These are phyloP conservation scores for Silene coronaria DNA, from an alignment of 179 eudicot species.

Conservation along the genomic window DNA sequence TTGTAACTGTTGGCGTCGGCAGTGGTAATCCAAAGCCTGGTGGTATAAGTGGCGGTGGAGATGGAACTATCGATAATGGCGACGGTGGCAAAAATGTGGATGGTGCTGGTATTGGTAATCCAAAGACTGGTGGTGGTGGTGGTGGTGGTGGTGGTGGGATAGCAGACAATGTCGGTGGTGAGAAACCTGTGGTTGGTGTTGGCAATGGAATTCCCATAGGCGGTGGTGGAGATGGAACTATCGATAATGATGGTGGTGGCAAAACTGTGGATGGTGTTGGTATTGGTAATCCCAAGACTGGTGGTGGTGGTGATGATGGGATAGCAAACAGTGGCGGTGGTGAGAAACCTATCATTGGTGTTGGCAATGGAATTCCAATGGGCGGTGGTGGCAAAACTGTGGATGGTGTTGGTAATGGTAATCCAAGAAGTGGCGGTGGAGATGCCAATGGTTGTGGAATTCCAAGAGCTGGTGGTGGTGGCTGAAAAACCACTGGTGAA, in stretches of 20 bases:
- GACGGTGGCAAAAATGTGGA: background rate
- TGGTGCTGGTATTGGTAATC: conserved; percentile 7
- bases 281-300: background rate
- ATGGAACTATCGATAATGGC: background rate
- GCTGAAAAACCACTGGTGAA: conserved; percentile 6
- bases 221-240: background rate
- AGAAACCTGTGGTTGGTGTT: background rate
- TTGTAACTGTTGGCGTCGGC: conserved; percentile 1
- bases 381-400: background rate
- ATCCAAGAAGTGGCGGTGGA: conserved; percentile 6
- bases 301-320: conserved; percentile 5
- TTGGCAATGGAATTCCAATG: background rate
- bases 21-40: conserved; percentile 5
- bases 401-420: conserved; percentile 6
- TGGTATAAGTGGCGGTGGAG: background rate
- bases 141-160: conserved; percentile 9
- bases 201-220: background rate
- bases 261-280: conserved; percentile 4
- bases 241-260: conserved; percentile 4
- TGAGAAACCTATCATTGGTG: background rate
- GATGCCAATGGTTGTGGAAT: conserved; percentile 3
- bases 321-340: background rate
- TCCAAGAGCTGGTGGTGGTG: conserved; percentile 10
- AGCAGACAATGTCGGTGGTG: too few species aligned
- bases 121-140: background rate